These are phyloP conservation scores for Pseudogymnoascus sp. DNA, from an alignment of 2,329 filamentous ascomycete species.

Conservation along the genomic window DNA sequence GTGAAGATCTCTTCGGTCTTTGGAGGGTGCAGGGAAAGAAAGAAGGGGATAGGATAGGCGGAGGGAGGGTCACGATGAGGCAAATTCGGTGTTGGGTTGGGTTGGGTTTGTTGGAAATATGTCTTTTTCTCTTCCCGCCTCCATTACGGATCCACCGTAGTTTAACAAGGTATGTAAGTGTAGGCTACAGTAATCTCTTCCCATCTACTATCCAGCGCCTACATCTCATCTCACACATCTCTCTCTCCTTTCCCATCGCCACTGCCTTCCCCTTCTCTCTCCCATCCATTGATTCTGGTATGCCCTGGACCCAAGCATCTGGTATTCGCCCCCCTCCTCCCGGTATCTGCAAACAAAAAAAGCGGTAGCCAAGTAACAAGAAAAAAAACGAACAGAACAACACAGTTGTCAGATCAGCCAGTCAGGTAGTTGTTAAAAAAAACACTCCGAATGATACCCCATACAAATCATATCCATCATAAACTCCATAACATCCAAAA, in stretches of 20 bases:
- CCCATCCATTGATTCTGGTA: neutral
- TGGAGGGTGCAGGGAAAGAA: neutral
- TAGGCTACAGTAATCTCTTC: neutral
- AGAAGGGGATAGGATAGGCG: neutral
- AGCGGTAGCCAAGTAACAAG: neutral
- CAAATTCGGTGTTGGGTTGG: neutral
- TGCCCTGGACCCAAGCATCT: slow-evolving; percentile 5
- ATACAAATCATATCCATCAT: slow-evolving; percentile 7
- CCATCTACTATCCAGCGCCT: slow-evolving; percentile 2
- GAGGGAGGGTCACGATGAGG: neutral
- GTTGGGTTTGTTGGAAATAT: neutral
- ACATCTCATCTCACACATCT: neutral
- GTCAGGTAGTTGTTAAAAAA: neutral
- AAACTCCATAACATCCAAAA: neutral
- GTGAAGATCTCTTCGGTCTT: neutral
- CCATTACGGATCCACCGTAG: neutral
- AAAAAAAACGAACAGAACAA: neutral
- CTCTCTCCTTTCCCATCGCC: neutral
- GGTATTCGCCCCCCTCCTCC: neutral
- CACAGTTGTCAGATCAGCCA: neutral
- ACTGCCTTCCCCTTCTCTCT: neutral
- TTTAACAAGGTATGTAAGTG: neutral
- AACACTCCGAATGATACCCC: neutral
- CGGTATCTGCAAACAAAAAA: neutral
- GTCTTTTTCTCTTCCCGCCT: neutral